Conservation (phyloP, 495 filamentous ascomycete genomes). For the Neurospora sp. region DNA sequence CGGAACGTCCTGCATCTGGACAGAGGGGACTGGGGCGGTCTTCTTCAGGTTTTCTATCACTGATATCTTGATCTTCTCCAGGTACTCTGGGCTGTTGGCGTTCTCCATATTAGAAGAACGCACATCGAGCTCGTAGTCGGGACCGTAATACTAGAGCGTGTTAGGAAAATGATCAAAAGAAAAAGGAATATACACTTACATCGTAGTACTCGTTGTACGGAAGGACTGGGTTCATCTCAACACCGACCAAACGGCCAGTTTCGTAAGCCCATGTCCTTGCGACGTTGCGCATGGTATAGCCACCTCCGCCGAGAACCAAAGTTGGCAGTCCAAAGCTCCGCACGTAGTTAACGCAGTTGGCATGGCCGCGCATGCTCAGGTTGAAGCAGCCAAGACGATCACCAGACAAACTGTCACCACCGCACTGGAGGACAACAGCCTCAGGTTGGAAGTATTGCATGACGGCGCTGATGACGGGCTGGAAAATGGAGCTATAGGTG, state of each 20-base stretch:
- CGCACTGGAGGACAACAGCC: conserved; percentile 93
- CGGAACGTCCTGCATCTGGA: conserved; percentile 93
- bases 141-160: conserved; percentile 74
- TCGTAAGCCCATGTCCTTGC: conserved; percentile 96
- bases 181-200: conserved; percentile 37
- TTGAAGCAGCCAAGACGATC: conserved; percentile 97
- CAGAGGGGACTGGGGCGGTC: conserved; percentile 79
- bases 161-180: conserved; percentile 20
- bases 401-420: conserved; percentile 88
- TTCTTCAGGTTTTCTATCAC: conserved; percentile 89
- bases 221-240: conserved; percentile 67
- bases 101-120: conserved; percentile 98
- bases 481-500: conserved; percentile 90
- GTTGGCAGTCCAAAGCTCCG: conserved; percentile 88
- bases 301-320: conserved; percentile 86
- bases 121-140: conserved; percentile 92
- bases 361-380: conserved; percentile 92
- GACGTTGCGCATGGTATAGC: conserved; percentile 98
- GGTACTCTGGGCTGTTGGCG: conserved; percentile 85
- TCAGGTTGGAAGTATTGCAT: conserved; percentile 96
- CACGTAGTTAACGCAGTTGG: conserved; percentile 94
- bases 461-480: conserved; percentile 82
- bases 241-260: conserved; percentile 79
- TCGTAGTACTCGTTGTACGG: conserved; percentile 99
- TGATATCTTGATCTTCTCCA: conserved; percentile 87